Evolutionary conservation across 2,329 filamentous ascomycete genomes (phyloP).

Genomic region (Paraphoma sp.): DNA sequence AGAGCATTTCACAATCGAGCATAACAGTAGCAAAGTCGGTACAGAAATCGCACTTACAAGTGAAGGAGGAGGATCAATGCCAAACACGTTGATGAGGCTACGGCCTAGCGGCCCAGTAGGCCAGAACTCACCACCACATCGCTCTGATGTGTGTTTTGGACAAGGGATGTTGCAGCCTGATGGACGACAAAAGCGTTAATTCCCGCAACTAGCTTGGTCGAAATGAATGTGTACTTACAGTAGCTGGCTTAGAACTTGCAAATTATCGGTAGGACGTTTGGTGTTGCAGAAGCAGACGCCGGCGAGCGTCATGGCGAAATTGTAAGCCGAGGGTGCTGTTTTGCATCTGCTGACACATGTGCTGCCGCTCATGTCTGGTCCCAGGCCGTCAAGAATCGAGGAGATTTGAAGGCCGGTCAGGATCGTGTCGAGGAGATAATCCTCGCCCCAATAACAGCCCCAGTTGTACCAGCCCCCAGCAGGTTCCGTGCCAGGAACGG

Average conservation of each 20-base stretch:
- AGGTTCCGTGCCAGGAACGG: neutral
- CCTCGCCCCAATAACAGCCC: slow-evolving; percentile 11
- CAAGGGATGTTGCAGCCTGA: too few species aligned
- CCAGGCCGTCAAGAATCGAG: neutral
- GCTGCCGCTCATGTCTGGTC: neutral
- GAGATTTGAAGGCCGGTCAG: slow-evolving; percentile 1
- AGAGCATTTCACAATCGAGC: neutral
- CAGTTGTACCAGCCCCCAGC: neutral
- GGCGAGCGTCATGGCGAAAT: neutral
- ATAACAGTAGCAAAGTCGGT: neutral
- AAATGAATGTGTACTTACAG: too few species aligned
- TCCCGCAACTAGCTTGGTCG: too few species aligned
- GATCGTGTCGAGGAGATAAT: slow-evolving; percentile 11
- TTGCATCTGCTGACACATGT: slow-evolving; percentile 1
- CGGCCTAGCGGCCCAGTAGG: neutral
- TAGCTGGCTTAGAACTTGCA: too few species aligned
- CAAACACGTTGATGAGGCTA: neutral
- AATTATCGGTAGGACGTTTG: neutral
- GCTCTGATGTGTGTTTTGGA: too few species aligned
- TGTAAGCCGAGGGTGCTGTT: neutral
- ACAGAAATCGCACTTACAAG: neutral
- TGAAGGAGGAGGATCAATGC: neutral
- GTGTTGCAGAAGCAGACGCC: slow-evolving; percentile 1
- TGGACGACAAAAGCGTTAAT: too few species aligned
- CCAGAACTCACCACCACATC: neutral